phyloP scores from a whole-genome alignment of 2,329 filamentous ascomycete species.

The Claviceps capensis region DNA sequence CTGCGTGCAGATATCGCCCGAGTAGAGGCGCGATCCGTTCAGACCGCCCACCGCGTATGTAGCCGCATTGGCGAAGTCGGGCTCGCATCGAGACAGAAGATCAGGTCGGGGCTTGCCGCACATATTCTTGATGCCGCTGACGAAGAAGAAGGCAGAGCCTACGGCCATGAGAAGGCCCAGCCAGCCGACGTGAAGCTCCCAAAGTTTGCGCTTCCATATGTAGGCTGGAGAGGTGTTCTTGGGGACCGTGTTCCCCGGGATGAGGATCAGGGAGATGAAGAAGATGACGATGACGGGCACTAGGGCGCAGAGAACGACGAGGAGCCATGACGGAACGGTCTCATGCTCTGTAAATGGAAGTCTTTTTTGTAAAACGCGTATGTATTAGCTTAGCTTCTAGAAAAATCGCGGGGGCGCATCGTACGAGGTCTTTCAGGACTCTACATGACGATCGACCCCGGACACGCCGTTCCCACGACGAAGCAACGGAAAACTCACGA shows the following conservation, averaged over 20 bases:
- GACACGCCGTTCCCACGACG: neutral
- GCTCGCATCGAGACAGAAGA: conserved; percentile 64
- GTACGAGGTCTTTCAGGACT: neutral
- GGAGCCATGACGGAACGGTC: conserved; percentile 53
- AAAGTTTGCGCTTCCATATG: conserved; percentile 70
- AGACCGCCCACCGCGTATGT: conserved; percentile 51
- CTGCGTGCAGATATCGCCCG: conserved; percentile 61
- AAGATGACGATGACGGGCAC: conserved; percentile 56
- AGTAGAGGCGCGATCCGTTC: conserved; percentile 54
- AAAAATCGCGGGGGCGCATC: neutral
- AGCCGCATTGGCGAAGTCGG: conserved; percentile 51
- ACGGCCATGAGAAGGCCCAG: conserved; percentile 66
- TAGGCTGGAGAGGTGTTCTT: conserved; percentile 47
- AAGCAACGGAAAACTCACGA: conserved; percentile 32
- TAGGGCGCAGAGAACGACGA: conserved; percentile 49
- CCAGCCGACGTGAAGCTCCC: conserved; percentile 81
- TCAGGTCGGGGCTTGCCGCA: conserved; percentile 66
- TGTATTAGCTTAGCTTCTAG: neutral
- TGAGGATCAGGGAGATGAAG: conserved; percentile 52
- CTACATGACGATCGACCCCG: neutral
- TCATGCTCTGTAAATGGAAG: conserved; percentile 60
- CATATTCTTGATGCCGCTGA: conserved; percentile 71
- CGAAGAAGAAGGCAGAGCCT: conserved; percentile 63
- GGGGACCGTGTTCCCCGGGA: conserved; percentile 58
- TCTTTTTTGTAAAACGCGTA: conserved; percentile 19